These are phyloP conservation scores for Lentinula aciculospora DNA, from an alignment of 768 basidiomycete species.

Conservation along the genomic window DNA sequence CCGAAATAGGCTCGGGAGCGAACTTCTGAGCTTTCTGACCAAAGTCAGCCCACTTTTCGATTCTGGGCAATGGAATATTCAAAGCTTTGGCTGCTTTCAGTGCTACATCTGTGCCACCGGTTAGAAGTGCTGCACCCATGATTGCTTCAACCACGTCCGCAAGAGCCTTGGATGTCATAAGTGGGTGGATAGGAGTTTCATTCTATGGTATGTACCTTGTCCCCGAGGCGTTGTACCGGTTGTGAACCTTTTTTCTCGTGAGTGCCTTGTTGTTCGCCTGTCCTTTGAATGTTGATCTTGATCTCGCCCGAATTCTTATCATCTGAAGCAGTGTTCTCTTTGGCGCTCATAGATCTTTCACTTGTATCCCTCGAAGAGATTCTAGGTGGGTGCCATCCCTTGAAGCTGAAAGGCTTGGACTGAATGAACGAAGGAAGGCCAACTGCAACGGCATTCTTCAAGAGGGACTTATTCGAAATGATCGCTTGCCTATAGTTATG, in stretches of 20 bases:
- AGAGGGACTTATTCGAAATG: constrained; percentile 69
- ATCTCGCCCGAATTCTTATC: not conserved
- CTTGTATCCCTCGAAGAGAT: constrained; percentile 14
- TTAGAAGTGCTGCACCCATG: constrained; percentile 75
- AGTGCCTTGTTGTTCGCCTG: constrained; percentile 7
- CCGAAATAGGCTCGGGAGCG: constrained; percentile 21
- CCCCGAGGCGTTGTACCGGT: constrained; percentile 52
- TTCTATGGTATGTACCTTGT: constrained; percentile 50
- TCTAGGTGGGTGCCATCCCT: constrained; percentile 58
- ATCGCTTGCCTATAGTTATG: constrained; percentile 62
- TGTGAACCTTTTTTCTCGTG: constrained; percentile 24
- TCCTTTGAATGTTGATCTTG: too few relatives aligned
- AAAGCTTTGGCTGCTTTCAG: constrained; percentile 60
- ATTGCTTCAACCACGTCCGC: constrained; percentile 86
- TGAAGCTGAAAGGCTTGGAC: constrained; percentile 62
- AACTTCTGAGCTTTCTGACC: constrained; percentile 19
- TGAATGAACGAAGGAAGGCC: constrained; percentile 74
- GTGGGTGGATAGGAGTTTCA: constrained; percentile 1
- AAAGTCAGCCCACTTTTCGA: constrained; percentile 74
- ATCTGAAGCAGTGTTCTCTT: not conserved
- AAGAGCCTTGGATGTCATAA: constrained; percentile 43
- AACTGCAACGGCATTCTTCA: constrained; percentile 44
- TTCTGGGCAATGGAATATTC: constrained; percentile 54
- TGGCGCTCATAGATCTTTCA: not conserved
- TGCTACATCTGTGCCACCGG: constrained; percentile 64